A percentile compares a stretch with the other conserved stretches of the same genome.
Conservation (phyloP, 2,329 filamentous ascomycete species). For the Colletotrichum sp. region DNA sequence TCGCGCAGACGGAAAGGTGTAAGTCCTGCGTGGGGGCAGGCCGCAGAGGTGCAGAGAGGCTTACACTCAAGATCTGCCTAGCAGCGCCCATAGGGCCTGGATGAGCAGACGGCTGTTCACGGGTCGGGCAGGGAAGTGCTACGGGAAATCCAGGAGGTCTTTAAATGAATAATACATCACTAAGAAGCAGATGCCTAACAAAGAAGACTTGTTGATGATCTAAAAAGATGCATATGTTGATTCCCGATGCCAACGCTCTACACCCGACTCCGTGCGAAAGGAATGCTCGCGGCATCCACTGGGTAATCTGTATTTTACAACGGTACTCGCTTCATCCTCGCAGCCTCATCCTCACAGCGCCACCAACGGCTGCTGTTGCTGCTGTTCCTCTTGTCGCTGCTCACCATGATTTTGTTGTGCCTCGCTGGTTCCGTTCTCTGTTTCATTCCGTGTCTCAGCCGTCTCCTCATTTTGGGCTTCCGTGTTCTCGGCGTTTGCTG, state of each 20-base stretch:
- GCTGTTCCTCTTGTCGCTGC: conserved; percentile 3
- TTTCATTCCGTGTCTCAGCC: background rate
- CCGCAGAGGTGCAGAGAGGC: too few species aligned
- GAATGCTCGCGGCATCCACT: conserved; percentile 1
- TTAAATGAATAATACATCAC: background rate
- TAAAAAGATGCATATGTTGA: background rate
- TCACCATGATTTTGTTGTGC: background rate
- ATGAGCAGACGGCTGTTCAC: background rate
- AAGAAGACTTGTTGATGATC: background rate
- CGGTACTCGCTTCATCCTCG: background rate
- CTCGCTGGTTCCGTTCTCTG: background rate
- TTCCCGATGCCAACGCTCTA: conserved; percentile 7
- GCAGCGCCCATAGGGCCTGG: background rate
- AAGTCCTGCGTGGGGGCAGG: too few species aligned
- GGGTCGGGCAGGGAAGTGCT: background rate
- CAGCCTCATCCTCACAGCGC: background rate
- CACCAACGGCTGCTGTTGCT: conserved; percentile 4
- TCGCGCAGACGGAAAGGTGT: background rate
- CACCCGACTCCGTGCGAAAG: conserved; percentile 14
- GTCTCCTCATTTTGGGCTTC: conserved; percentile 4
- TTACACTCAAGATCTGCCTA: too few species aligned
- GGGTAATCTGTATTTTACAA: conserved; percentile 14
- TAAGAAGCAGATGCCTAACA: background rate
- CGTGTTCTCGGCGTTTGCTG: conserved; percentile 17
- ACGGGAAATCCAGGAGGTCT: background rate